Conservation (phyloP, 805 yeast species). For the Yarrowia deformans region DNA sequence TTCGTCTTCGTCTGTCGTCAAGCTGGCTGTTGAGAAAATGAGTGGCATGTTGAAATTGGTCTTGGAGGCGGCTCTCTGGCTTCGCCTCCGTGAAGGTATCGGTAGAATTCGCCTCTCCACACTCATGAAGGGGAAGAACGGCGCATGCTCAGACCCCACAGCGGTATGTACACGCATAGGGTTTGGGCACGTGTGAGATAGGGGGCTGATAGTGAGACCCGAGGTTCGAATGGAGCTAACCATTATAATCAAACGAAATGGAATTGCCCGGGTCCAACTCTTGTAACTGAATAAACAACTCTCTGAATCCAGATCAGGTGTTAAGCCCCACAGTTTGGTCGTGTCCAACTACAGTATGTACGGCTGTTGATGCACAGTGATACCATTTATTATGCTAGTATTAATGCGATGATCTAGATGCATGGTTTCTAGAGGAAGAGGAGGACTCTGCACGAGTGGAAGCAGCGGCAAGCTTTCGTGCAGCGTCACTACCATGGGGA, state of each 20-base stretch:
- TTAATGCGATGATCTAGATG: conserved; percentile 16
- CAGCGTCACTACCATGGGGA: conserved; percentile 33
- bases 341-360: not conserved
- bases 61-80: conserved; percentile 1
- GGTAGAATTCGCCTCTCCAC: conserved; percentile 30
- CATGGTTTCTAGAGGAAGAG: conserved; percentile 23
- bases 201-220: conserved; percentile 10
- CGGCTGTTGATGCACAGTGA: not conserved
- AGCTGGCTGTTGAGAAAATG: not conserved
- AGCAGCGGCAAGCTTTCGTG: conserved; percentile 18
- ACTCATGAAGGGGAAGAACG: conserved; percentile 1
- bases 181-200: conserved; percentile 28
- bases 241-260: no score
- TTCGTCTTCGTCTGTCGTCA: not conserved
- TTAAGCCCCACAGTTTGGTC: no score
- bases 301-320: no score
- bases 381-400: conserved; percentile 31
- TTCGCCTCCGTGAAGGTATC: not conserved
- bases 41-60: not conserved
- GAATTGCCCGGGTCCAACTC: no score
- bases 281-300: no score
- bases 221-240: not conserved
- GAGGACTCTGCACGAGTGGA: conserved; percentile 6
- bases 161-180: conserved; percentile 1
- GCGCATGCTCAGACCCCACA: not conserved